Conservation (phyloP, 805 yeast genomes). For the Saturnispora galanensis region DNA sequence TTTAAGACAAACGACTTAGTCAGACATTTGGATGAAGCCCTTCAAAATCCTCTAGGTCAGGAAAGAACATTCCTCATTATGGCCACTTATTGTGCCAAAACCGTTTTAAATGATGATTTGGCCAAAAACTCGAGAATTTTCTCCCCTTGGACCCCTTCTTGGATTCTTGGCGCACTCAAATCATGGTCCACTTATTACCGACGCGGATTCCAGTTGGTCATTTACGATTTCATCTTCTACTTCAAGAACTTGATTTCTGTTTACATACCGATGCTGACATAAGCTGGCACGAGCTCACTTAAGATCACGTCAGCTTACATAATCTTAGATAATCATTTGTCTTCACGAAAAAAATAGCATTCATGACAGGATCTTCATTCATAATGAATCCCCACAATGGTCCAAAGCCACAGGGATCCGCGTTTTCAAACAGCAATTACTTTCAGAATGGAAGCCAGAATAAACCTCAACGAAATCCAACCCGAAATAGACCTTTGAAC, state of each 20-base stretch:
- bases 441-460: neutral
- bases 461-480: neutral
- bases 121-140: slow-evolving; percentile 7
- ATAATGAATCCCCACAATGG: neutral
- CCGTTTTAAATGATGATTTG: slow-evolving; percentile 58
- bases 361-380: neutral
- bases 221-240: slow-evolving; percentile 26
- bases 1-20: slow-evolving; percentile 92
- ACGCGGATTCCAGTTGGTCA: slow-evolving; percentile 24
- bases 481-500: neutral
- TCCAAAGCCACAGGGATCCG: neutral
- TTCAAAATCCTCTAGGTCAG: slow-evolving; percentile 76
- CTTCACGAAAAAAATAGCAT: neutral
- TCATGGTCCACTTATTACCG: slow-evolving; percentile 27
- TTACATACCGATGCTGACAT: slow-evolving; percentile 1
- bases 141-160: slow-evolving; percentile 14
- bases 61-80: slow-evolving; percentile 80
- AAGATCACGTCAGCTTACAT: no score
- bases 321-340: no score
- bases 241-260: neutral
- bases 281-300: neutral
- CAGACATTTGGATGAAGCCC: slow-evolving; percentile 74
- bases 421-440: neutral
- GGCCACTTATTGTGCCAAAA: slow-evolving; percentile 80
- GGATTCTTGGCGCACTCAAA: slow-evolving; percentile 20